Evolutionary conservation across 2,329 filamentous ascomycete genomes (phyloP).

Genomic region (Aspergillus pseudonomiae): DNA sequence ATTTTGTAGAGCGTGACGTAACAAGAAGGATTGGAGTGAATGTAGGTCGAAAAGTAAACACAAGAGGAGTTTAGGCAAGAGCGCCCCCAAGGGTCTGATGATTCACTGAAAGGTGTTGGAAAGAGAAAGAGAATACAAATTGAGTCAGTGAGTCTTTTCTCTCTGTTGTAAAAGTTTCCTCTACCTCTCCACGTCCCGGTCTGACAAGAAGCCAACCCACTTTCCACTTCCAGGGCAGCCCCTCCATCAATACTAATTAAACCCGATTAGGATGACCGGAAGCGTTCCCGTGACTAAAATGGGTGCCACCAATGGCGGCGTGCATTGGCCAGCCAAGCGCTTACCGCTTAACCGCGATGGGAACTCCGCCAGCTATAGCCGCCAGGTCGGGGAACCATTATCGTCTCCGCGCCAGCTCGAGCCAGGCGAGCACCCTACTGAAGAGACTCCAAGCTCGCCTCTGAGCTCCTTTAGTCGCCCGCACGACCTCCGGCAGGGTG

Average conservation of each 20-base stretch:
- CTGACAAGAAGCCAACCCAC: not conserved
- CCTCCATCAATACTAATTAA: conserved; percentile 14
- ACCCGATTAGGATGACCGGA: conserved; percentile 23
- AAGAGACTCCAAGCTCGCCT: conserved; percentile 1
- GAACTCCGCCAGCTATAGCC: conserved; percentile 13
- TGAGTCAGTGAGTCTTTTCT: too few species aligned
- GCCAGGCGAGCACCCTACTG: not conserved
- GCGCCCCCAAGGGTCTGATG: not conserved
- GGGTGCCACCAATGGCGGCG: conserved; percentile 21
- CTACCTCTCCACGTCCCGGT: not conserved
- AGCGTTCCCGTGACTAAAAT: conserved; percentile 19
- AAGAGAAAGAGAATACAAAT: not conserved
- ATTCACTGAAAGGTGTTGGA: not conserved
- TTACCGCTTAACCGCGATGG: conserved; percentile 14
- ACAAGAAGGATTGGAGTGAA: conserved; percentile 5
- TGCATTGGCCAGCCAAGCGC: conserved; percentile 17
- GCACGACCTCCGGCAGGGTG: conserved; percentile 23
- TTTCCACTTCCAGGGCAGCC: conserved; percentile 11
- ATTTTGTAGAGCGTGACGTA: conserved; percentile 45
- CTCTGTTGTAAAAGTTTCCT: too few species aligned
- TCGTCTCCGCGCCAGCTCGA: conserved; percentile 4
- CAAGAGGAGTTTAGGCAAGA: not conserved
- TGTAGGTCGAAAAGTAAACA: not conserved
- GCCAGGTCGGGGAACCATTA: conserved; percentile 8
- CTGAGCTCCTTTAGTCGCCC: conserved; percentile 8